Percentiles rank a stretch among this genome's conserved stretches.
phyloP scores from a whole-genome alignment of 371 early-diverging fungal species.

The Nematocida parisii region DNA sequence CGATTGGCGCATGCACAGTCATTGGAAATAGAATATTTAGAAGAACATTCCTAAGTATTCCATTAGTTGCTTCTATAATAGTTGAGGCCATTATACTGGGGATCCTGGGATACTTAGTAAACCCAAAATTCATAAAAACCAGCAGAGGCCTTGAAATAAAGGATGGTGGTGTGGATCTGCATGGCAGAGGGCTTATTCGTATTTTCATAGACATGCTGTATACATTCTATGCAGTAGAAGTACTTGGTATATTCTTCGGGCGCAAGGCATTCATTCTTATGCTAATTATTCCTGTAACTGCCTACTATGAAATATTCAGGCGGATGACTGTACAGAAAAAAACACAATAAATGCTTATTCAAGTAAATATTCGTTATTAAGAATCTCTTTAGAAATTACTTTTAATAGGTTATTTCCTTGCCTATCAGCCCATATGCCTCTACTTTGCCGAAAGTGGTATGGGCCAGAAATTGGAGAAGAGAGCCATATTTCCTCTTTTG shows the following conservation, averaged over 20 bases:
- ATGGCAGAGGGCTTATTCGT: neutral
- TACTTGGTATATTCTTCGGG: constrained; percentile 8
- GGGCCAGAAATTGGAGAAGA: constrained; percentile 91
- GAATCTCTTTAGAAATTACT: constrained; percentile 32
- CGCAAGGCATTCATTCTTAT: constrained; percentile 31
- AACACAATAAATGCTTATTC: constrained; percentile 2
- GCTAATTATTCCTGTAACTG: constrained; percentile 43
- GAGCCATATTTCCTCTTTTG: constrained; percentile 92
- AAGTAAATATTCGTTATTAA: neutral
- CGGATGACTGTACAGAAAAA: constrained; percentile 13
- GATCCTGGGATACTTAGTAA: neutral
- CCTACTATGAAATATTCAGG: constrained; percentile 52
- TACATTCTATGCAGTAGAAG: neutral
- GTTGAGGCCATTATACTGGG: neutral
- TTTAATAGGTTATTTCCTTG: constrained; percentile 32
- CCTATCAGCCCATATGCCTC: constrained; percentile 64
- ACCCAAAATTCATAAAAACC: constrained; percentile 10
- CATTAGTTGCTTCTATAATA: neutral
- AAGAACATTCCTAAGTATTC: neutral
- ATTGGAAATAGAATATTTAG: neutral
- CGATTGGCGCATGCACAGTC: neutral
- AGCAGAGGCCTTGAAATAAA: constrained; percentile 25
- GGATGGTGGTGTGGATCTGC: constrained; percentile 32
- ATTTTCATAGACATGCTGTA: constrained; percentile 36
- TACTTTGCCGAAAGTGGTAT: constrained; percentile 78